phyloP scores from a whole-genome alignment of 2,329 filamentous ascomycete genomes.

The Xylariaceae sp. region DNA sequence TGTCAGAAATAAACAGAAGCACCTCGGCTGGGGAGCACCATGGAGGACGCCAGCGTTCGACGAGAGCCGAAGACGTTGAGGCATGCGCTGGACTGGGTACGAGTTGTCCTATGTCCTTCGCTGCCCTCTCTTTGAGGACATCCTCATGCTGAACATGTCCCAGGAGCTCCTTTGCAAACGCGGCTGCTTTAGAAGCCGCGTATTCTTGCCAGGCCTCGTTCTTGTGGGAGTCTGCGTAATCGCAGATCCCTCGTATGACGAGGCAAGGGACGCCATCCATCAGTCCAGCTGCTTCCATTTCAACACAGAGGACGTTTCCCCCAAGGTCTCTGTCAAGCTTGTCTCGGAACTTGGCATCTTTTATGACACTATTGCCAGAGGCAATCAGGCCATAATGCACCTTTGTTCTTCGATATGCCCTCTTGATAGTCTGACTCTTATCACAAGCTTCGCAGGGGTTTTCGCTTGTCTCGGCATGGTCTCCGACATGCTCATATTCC shows the following conservation, averaged over 20 bases:
- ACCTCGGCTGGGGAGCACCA: too few species aligned
- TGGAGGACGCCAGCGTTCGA: too few species aligned
- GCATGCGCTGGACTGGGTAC: too few species aligned
- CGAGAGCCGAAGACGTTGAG: too few species aligned
- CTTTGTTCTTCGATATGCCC: neutral
- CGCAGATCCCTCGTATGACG: constrained; percentile 8
- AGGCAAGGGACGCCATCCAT: constrained; percentile 8
- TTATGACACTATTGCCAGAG: constrained; percentile 7
- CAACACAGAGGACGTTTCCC: constrained; percentile 7
- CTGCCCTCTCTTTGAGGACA: neutral
- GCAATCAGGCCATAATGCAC: constrained; percentile 6
- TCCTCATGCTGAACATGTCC: neutral
- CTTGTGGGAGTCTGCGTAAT: constrained; percentile 11
- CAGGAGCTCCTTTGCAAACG: constrained; percentile 8
- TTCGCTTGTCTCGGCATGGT: neutral
- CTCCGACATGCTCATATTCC: neutral
- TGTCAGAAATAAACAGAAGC: too few species aligned
- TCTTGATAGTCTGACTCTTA: neutral
- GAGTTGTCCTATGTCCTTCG: too few species aligned
- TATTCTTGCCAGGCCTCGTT: constrained; percentile 14
- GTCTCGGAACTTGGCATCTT: constrained; percentile 1
- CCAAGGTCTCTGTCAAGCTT: constrained; percentile 5
- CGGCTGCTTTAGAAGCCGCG: constrained; percentile 11
- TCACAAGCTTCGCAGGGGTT: neutral
- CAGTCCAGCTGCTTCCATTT: constrained; percentile 10